Evolutionary conservation across 164 flowering plant genomes (phyloP).

Genomic region (Chimonanthus salicifolius): DNA sequence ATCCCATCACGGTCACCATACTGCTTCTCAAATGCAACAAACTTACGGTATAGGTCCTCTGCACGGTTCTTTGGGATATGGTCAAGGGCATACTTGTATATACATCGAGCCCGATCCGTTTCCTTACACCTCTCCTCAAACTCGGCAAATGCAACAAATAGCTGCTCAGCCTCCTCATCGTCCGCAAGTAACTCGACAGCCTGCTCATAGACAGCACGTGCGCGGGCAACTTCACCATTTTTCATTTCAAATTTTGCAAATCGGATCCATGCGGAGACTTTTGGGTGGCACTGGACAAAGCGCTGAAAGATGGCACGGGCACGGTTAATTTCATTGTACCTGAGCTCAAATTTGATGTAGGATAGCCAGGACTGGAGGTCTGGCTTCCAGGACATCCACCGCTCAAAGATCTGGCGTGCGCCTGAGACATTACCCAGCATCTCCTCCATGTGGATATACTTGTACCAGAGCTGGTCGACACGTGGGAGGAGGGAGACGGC

Average conservation of each 20-base stretch:
- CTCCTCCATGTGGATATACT: constrained; percentile 11
- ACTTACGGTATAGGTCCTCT: constrained; percentile 49
- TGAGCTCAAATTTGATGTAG: no score
- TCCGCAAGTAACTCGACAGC: constrained; percentile 29
- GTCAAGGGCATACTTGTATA: constrained; percentile 46
- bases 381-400: constrained; percentile 88
- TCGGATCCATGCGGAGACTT: constrained; percentile 61
- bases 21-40: constrained; percentile 92
- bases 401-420: constrained; percentile 73
- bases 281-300: constrained; percentile 67
- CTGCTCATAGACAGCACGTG: constrained; percentile 60
- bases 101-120: constrained; percentile 77
- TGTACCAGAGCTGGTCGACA: constrained; percentile 27
- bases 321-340: constrained; percentile 32
- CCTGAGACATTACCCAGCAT: constrained; percentile 82
- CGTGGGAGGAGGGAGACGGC: constrained; percentile 66
- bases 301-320: constrained; percentile 70
- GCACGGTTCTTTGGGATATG: no score
- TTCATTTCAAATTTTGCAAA: constrained; percentile 96
- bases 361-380: constrained; percentile 85
- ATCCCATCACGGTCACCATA: constrained; percentile 88
- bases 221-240: constrained; percentile 63
- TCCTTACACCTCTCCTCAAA: constrained; percentile 91
- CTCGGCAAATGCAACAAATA: constrained; percentile 87
- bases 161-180: constrained; percentile 67